Percentiles rank a stretch among this genome's conserved stretches.
Conservation (phyloP, 1,284 basidiomycete species). For the Moniliella sp. region DNA sequence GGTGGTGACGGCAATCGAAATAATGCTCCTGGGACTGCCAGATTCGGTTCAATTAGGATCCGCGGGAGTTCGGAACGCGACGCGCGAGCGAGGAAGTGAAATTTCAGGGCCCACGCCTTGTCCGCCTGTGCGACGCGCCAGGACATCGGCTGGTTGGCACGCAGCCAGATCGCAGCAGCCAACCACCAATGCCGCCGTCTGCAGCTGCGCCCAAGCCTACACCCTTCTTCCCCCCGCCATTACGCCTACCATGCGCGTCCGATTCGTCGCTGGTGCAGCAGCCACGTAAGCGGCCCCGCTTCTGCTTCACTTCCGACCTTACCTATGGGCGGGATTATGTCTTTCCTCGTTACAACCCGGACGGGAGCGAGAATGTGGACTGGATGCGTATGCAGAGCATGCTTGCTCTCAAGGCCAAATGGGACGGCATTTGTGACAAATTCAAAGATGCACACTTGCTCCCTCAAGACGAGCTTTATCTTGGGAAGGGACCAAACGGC, state of each 20-base stretch:
- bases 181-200: too few species aligned
- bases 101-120: too few species aligned
- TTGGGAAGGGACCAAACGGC: constrained; percentile 13
- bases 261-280: not conserved
- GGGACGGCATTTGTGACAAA: constrained; percentile 24
- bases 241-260: not conserved
- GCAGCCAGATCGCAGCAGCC: too few species aligned
- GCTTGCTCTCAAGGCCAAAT: constrained; percentile 19
- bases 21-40: not conserved
- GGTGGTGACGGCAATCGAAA: not conserved
- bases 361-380: constrained; percentile 19
- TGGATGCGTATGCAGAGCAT: constrained; percentile 18
- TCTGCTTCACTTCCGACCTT: not conserved
- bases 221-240: too few species aligned
- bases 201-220: too few species aligned
- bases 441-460: constrained; percentile 26
- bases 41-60: too few species aligned
- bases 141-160: too few species aligned
- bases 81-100: too few species aligned
- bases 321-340: not conserved
- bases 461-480: constrained; percentile 27
- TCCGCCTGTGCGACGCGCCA: too few species aligned
- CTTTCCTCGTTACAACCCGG: constrained; percentile 5
- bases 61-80: too few species aligned
- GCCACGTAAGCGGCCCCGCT: not conserved